A percentile compares a stretch with the other conserved stretches of the same genome.
phyloP scores from a whole-genome alignment of 768 basidiomycete species.

The Lentinus brumalis region DNA sequence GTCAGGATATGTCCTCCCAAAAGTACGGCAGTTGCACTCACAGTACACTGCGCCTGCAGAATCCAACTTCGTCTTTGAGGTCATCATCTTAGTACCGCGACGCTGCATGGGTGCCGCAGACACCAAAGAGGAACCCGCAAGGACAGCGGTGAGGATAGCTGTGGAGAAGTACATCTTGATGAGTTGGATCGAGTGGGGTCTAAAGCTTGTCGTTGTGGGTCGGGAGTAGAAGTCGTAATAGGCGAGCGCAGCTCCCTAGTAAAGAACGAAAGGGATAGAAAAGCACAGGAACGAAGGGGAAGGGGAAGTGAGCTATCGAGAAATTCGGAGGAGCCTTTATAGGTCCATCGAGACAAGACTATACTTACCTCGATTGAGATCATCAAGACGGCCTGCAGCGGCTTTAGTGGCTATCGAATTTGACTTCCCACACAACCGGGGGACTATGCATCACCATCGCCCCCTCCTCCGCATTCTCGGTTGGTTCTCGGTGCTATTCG shows the following conservation, averaged over 20 bases:
- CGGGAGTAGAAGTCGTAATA: background rate
- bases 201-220: background rate
- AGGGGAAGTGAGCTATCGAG: constrained; percentile 4
- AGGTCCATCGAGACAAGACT: too few relatives aligned
- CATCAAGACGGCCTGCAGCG: too few relatives aligned
- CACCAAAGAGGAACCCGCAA: constrained; percentile 11
- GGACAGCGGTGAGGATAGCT: constrained; percentile 2
- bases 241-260: constrained; percentile 18
- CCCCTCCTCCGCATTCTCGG: too few relatives aligned
- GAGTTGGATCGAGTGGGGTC: background rate
- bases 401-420: too few relatives aligned
- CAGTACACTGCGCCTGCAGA: constrained; percentile 18
- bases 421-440: too few relatives aligned
- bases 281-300: constrained; percentile 5
- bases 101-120: constrained; percentile 13
- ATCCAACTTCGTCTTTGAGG: constrained; percentile 4
- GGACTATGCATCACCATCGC: too few relatives aligned
- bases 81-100: constrained; percentile 14
- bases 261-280: background rate
- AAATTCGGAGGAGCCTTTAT: too few relatives aligned
- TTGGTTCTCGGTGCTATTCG: too few relatives aligned
- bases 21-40: background rate
- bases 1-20: background rate
- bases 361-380: too few relatives aligned
- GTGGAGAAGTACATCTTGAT: constrained; percentile 11